Evolutionary conservation across 805 yeast species (phyloP).

Genomic region (Monosporozyma yasuniensis): DNA sequence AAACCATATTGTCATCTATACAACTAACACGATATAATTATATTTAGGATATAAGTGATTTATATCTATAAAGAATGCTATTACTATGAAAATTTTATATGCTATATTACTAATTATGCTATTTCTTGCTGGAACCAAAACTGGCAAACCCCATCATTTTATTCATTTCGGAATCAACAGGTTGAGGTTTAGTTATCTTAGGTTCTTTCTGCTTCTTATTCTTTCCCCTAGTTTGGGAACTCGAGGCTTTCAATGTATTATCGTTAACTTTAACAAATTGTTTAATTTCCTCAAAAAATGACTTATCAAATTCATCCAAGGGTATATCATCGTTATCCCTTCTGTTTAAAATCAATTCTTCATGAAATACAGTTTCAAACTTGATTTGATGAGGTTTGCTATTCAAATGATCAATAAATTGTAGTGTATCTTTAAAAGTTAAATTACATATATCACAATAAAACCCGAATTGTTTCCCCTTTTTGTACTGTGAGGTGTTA

Average conservation of each 20-base stretch:
- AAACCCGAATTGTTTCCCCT: slow-evolving; percentile 70
- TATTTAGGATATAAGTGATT: background rate
- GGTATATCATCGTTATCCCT: slow-evolving; percentile 37
- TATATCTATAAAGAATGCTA: background rate
- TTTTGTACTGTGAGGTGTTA: slow-evolving; percentile 27
- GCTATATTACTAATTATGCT: background rate
- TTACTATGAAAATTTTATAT: background rate
- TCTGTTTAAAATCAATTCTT: slow-evolving; percentile 24
- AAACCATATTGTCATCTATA: background rate
- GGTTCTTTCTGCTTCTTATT: background rate
- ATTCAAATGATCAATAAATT: slow-evolving; percentile 76
- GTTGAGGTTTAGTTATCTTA: background rate
- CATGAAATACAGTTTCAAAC: slow-evolving; percentile 29
- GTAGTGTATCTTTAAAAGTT: slow-evolving; percentile 74
- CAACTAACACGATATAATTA: background rate
- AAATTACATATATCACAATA: slow-evolving; percentile 72
- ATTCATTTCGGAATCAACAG: slow-evolving; percentile 20
- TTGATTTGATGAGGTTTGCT: slow-evolving; percentile 54
- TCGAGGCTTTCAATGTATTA: slow-evolving; percentile 30
- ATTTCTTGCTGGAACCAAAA: slow-evolving; percentile 43
- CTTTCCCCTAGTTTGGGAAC: slow-evolving; percentile 29
- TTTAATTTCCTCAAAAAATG: slow-evolving; percentile 32
- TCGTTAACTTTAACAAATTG: slow-evolving; percentile 28
- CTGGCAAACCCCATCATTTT: slow-evolving; percentile 52
- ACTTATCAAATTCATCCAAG: slow-evolving; percentile 38